Evolutionary conservation across 805 yeast species (phyloP), one percentile per base, ranked within the genome.

Genomic region (Candida coleopterorum): DNA sequence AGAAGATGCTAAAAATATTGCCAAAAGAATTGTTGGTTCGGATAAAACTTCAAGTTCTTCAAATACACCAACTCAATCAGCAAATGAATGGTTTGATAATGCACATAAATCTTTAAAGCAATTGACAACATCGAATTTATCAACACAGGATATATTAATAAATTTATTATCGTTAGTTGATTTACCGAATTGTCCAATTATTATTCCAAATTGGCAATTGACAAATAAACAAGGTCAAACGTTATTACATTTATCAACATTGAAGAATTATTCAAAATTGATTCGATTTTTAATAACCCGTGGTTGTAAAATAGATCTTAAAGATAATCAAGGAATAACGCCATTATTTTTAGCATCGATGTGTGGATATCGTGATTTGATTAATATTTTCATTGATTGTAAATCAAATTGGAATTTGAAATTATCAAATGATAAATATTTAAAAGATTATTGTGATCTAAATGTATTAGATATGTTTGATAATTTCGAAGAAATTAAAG

Each of bases 1-100:
- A 40, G 97, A 93, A 54, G 97, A 90, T 59, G 97, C 97, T 2
- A 78, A 85, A 47, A 88, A 87, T 53, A 85, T 93, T 49, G 97
- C 97, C 1, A 82, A 83, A 57, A 71, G 95, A 45, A 87, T 93
- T 46, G 88, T 90, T 37, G 94, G 93, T 9, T 72, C 77, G 35
- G 79, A 64, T 37, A 47, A 39, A 32, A 33, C 15, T 15, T 18
- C 29, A 25, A 18, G n/a, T 28, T 32, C 40, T 4, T 8, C 28
- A 20, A 27, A 25, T 23, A 44, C 42, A 25, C 28, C 40, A 15
- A 36, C 41, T 12, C 29, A 40, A n/a, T 52, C 56, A 8, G 52
- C 60, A 35, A 53, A 54, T 35, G 71, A 62, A 29, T 76, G 81
- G 81, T 64, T 70, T 41, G 68, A 70, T 37, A 68, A 64, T 48